Evolutionary conservation across 2,329 filamentous ascomycete species (phyloP), one percentile per base, ranked within the genome.

Genomic region (Samsoniella hepiali): DNA sequence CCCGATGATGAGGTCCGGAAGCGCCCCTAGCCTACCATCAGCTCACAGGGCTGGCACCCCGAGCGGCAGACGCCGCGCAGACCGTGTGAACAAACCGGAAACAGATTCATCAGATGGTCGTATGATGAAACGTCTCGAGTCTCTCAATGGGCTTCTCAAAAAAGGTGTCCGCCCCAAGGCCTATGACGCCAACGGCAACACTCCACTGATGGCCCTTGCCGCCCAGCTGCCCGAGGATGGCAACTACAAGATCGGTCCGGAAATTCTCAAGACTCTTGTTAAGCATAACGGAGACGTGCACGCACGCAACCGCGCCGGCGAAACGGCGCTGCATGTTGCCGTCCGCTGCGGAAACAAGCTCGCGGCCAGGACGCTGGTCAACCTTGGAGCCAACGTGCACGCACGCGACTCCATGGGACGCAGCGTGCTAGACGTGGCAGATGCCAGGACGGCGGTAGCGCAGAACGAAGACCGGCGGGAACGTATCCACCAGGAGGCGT

Each of bases 131-230:
- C 73, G 77, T 4, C 64, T 69, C 3, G 31, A 55, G 3, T 62
- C 73, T 6, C 67, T 75, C 7, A 49, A 61, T 5, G 66, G 64
- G 2, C 71, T 83, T 0, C 69, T 83, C 1, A 11, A 62, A 1
- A 72, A 74, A 1, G 70, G 73, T 0, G 79, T 83, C 11, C 78
- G 84, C 62, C 75, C 78, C 5, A 83, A 85, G 67, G 81, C 84
- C 62, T 83, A 84, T 70, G 81, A 85, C 71, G 69, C 69, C 3
- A 66, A 73, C 22, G 84, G 84, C 44, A 78, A 80, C 68, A 85
- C 84, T 0, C 81, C 82, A 1, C 77, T 87, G 15, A 85, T 85
- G 79, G 75, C 80, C 0, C 86, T 86, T 67, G 78, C 81, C 11
- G 74, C 77, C 0, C 76, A 84, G 57, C 76, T 83, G 1, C 76